Base-by-base conservation (phyloP, 257 asterid genomes). In the Asclepias syriaca region DNA sequence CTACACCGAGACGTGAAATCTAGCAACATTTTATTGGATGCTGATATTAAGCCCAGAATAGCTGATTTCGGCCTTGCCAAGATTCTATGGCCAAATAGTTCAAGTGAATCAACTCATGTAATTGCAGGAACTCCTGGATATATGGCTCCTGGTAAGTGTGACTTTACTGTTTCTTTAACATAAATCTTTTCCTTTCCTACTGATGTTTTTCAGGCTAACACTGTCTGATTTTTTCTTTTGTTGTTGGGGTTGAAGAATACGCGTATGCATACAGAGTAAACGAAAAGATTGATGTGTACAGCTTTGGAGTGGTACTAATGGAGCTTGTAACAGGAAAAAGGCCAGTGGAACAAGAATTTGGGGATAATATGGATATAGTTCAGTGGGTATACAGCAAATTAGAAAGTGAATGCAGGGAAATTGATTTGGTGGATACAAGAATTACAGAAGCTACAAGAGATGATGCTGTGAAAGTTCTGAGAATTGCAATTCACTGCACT, bases 1-100 rank as follows among this genome's bases (percentile, higher is more conserved):
- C 64, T 81, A 6, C 88, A 84, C 66, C 79, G 86, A 0, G 88
- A 84, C 63, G 88, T 84, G 32, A 84, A 84, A 46, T 84, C 88
- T 53, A 79, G 88, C 82, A 84, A 84, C 80, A 84, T 84, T 65
- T 68, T 84, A 50, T 68, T 84, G 77, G 88, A 84, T 63, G 84
- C 75, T 24, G 63, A 73, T 49, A 64, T 84, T 77, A 79, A 79
- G 74, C 85, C 88, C 27, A 81, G 75, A 74, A 77, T 84, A 24
- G 85, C 88, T 5, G 88, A 84, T 74, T 81, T 84, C n/a, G 88
- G 88, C 22, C 77, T 84, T 14, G 84, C 88, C 32, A 81, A 74
- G 77, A 77, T 81, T 54, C 48, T 81, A 74, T 82, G 66, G 72
- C 70, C 55, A 66, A 43, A 66, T 65, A 76, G 55, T 60, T 63